phyloP scores from a whole-genome alignment of 169 alveolate species.

The Theileria annulata region DNA sequence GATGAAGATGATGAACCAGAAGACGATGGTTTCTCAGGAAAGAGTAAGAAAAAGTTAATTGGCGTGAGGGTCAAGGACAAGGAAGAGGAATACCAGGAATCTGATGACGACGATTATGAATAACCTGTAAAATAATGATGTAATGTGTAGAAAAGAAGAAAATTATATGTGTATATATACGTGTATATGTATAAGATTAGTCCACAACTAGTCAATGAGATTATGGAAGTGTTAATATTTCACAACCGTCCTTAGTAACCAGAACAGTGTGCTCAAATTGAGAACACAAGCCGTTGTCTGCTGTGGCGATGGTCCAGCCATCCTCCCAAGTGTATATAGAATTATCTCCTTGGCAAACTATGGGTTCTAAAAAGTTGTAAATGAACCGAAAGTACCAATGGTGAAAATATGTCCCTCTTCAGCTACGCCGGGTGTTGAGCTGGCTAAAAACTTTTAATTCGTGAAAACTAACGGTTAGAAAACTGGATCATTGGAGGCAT shows the following conservation, averaged over 20 bases:
- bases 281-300: constrained; percentile 85
- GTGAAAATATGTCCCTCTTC: constrained; percentile 60
- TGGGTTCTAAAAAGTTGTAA: constrained; percentile 86
- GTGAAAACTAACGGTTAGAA: constrained; percentile 53
- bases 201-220: constrained; percentile 5
- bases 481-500: constrained; percentile 88
- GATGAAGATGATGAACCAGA: constrained; percentile 26
- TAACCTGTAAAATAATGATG: background rate
- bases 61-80: constrained; percentile 19
- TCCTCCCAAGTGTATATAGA: constrained; percentile 86
- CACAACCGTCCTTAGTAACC: constrained; percentile 85
- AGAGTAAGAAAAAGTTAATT: constrained; percentile 25
- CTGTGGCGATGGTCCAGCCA: constrained; percentile 88
- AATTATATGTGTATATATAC: background rate
- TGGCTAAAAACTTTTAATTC: constrained; percentile 43
- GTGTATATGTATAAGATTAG: background rate
- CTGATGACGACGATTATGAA: constrained; percentile 52
- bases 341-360: constrained; percentile 82
- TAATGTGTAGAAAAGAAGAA: background rate
- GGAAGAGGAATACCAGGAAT: constrained; percentile 24
- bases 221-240: constrained; percentile 70
- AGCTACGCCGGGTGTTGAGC: constrained; percentile 55
- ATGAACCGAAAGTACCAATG: constrained; percentile 14
- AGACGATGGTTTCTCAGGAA: constrained; percentile 25
- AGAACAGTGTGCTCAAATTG: constrained; percentile 91